Percentiles rank a stretch among this genome's conserved stretches.
phyloP scores from a whole-genome alignment of 2,329 filamentous ascomycete species.

The Cordyceps javanica region DNA sequence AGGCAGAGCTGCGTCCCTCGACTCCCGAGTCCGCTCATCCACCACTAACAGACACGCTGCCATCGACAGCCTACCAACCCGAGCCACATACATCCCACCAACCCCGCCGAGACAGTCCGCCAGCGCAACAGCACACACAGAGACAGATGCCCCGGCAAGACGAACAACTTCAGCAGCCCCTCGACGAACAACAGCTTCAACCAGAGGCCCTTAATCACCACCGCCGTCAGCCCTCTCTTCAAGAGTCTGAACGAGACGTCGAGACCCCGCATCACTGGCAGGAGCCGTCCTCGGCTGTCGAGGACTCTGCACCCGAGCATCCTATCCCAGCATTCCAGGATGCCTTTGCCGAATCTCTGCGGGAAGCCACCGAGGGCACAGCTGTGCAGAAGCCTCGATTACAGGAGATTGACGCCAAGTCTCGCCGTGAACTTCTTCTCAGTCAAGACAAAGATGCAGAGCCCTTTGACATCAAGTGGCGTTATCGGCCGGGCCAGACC shows the following conservation, averaged over 20 bases:
- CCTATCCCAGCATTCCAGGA: constrained; percentile 72
- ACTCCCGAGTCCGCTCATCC: background rate
- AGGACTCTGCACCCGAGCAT: constrained; percentile 36
- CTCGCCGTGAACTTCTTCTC: constrained; percentile 60
- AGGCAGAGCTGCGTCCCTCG: background rate
- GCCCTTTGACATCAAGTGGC: constrained; percentile 69
- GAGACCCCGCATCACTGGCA: background rate
- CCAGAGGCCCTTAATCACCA: background rate
- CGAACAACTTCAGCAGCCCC: background rate
- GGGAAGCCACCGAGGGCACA: constrained; percentile 56
- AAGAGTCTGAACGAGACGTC: background rate
- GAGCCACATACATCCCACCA: background rate
- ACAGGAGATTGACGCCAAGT: constrained; percentile 49
- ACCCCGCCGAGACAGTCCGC: background rate
- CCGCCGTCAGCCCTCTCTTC: background rate
- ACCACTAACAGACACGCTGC: background rate
- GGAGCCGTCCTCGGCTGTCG: background rate
- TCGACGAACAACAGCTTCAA: background rate
- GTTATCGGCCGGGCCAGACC: constrained; percentile 65
- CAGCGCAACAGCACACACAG: background rate
- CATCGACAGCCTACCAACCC: background rate
- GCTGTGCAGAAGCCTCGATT: constrained; percentile 44
- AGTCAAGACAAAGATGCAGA: constrained; percentile 62
- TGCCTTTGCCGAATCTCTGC: constrained; percentile 76
- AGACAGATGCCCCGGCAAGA: background rate